phyloP scores from a whole-genome alignment of 2,329 filamentous ascomycete genomes.

The Calonectria fujianensis region DNA sequence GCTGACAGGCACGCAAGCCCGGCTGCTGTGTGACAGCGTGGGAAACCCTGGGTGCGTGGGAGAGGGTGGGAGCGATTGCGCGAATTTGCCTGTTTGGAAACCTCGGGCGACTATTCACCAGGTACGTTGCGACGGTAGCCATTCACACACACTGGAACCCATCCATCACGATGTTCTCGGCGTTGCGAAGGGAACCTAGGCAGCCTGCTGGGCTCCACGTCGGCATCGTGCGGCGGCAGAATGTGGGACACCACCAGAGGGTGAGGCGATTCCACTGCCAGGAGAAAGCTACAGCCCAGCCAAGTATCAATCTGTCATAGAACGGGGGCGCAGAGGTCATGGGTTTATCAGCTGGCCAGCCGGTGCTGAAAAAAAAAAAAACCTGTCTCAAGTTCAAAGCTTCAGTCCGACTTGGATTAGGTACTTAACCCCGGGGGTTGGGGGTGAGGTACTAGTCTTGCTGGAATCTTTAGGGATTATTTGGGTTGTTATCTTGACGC shows the following conservation, averaged over 20 bases:
- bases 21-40: conserved; percentile 32
- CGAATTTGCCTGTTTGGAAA: conserved; percentile 49
- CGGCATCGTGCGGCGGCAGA: conserved; percentile 16
- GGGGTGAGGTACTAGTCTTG: conserved; percentile 18
- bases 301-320: conserved; percentile 21
- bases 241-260: conserved; percentile 33
- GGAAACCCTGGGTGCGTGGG: conserved; percentile 33
- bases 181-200: conserved; percentile 27
- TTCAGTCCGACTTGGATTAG: conserved; percentile 16
- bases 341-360: conserved; percentile 19
- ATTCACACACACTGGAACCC: conserved; percentile 46
- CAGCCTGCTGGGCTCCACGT: conserved; percentile 27
- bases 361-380: neutral
- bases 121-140: conserved; percentile 36
- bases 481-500: conserved; percentile 37
- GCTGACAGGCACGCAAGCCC: conserved; percentile 40
- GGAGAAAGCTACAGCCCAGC: conserved; percentile 16
- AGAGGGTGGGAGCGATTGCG: conserved; percentile 43
- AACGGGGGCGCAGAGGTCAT: conserved; percentile 23
- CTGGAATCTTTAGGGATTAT: conserved; percentile 11
- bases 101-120: conserved; percentile 41
- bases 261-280: conserved; percentile 22
- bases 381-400: conserved; percentile 6
- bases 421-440: neutral
- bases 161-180: conserved; percentile 44